A percentile compares a stretch with the other conserved stretches of the same genome.
Conservation (phyloP, 1,284 basidiomycete genomes). For the Volvariella surrecta region DNA sequence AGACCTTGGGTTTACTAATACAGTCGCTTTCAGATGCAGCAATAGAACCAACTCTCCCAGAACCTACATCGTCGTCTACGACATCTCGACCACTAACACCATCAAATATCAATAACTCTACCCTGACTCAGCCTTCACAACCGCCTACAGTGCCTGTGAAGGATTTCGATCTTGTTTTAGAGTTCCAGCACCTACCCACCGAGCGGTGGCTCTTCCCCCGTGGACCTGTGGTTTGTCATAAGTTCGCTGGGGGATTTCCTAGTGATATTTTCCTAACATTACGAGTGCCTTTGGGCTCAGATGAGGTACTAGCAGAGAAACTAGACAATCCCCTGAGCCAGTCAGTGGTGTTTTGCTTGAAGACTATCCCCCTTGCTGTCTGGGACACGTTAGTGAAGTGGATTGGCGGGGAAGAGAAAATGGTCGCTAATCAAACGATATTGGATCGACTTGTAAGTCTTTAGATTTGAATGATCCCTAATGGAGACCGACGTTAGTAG, state of each 20-base stretch:
- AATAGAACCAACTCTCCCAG: conserved; percentile 13
- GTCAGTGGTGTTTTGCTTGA: conserved; percentile 35
- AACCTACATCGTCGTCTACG: conserved; percentile 6
- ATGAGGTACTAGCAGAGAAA: conserved; percentile 1
- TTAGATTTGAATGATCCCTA: neutral
- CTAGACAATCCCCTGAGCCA: conserved; percentile 2
- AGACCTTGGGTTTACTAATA: conserved; percentile 55
- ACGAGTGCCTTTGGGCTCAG: conserved; percentile 20
- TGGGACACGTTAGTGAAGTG: conserved; percentile 50
- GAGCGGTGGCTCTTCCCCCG: conserved; percentile 63
- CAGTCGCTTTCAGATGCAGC: conserved; percentile 31
- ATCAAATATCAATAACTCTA: conserved; percentile 7
- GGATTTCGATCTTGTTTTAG: conserved; percentile 60
- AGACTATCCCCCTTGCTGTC: conserved; percentile 32
- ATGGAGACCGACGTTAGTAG: conserved; percentile 12
- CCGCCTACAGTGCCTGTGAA: conserved; percentile 22
- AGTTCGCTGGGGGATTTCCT: conserved; percentile 12
- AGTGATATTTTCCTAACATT: conserved; percentile 32
- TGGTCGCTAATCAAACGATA: conserved; percentile 29
- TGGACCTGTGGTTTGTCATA: conserved; percentile 40
- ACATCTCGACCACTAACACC: conserved; percentile 6
- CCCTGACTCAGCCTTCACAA: conserved; percentile 10
- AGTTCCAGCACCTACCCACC: conserved; percentile 51
- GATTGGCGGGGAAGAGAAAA: conserved; percentile 44
- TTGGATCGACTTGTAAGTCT: conserved; percentile 32